Percentiles rank a stretch among this genome's conserved stretches.
phyloP scores from a whole-genome alignment of 768 basidiomycete species.

The Mycena amicta region DNA sequence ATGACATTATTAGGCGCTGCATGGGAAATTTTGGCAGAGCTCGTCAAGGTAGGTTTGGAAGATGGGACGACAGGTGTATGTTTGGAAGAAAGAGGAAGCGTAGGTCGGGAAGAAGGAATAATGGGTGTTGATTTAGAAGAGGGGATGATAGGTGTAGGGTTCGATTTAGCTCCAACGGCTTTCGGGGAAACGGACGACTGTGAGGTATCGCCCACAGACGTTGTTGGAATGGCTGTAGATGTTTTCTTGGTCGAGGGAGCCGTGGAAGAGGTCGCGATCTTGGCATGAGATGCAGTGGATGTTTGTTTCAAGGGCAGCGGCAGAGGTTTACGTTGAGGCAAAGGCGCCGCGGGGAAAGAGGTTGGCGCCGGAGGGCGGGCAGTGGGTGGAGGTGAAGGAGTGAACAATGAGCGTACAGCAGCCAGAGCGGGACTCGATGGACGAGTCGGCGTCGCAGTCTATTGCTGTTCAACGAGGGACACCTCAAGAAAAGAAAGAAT shows the following conservation, averaged over 20 bases:
- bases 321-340: not conserved
- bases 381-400: not conserved
- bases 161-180: too few species aligned
- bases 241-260: too few species aligned
- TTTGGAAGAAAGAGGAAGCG: not conserved
- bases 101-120: not conserved
- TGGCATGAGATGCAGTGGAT: too few species aligned
- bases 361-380: not conserved
- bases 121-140: not conserved
- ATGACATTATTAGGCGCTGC: not conserved
- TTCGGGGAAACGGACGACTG: not conserved
- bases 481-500: not conserved
- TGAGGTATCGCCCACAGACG: slow-evolving; percentile 1
- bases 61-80: not conserved
- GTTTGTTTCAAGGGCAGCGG: too few species aligned
- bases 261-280: too few species aligned
- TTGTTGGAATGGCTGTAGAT: slow-evolving; percentile 3
- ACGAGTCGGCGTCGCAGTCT: not conserved
- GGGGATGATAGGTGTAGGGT: not conserved
- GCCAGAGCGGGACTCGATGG: not conserved
- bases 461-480: not conserved
- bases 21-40: not conserved
- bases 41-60: slow-evolving; percentile 4
- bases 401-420: not conserved
- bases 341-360: not conserved